Evolutionary conservation across 139 green algal species (phyloP), one percentile per base, ranked within the genome.

Genomic region (Tetradesmus lagerheimii): DNA sequence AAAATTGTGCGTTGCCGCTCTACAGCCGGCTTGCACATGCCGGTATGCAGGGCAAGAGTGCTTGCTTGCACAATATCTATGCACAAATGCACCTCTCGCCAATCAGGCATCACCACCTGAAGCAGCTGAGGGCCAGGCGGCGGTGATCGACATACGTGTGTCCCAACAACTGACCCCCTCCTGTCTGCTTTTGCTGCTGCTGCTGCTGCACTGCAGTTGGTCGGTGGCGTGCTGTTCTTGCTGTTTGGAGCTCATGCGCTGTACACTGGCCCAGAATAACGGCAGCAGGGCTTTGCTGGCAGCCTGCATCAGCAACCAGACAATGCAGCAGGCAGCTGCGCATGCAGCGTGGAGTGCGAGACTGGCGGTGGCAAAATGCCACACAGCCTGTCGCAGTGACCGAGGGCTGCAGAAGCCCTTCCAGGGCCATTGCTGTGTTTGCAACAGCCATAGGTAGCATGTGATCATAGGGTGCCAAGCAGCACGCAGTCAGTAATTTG

Each of bases 221-320:
- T 98, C 50, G 97, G 97, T 4, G 98, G 98, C 6, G 18, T 97
- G 15, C 92, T 99, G 76, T 99, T 99, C 92, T 86, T 99, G 34
- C 50, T 95, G 0, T 99, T 99, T 95, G 97, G 96, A 16, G 88
- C 94, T 0, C 97, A 99, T 93, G 89, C 94, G 0, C 87, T 95
- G 34, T 95, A 93, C n/a, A 94, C 87, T 16, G 94, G 95, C 11
- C 93, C 93, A 88, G 83, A 86, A 15, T 85, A 27, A 23, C 57
- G n/a, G 57, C 57, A 31, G 23, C 57, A 71, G 57, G 3, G 5
- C 8, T 71, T n/a, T n/a, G n/a, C 23, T 71, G 16, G 34, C 35
- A 47, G 37, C 18, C 9, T 50, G 37, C 9, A 62, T 11, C 15
- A 83, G 34, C 35, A 83, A 83, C 12, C 77, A 62, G 23, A 31